A percentile compares a stretch with the other conserved stretches of the same genome.
phyloP scores from a whole-genome alignment of 257 asterid genomes.

The Solanum dulcamara region DNA sequence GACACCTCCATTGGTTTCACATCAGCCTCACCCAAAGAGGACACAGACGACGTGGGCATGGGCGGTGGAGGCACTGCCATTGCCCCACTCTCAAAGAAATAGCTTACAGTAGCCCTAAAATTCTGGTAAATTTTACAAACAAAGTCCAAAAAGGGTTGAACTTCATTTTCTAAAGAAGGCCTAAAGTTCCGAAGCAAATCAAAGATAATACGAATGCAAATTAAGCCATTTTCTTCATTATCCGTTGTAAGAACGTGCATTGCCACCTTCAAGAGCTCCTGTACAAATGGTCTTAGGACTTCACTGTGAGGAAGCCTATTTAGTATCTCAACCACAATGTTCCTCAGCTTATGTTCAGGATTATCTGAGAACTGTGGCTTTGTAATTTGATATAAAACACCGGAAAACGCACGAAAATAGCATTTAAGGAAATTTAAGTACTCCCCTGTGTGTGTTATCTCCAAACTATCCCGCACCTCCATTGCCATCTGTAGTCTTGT shows the following conservation, averaged over 20 bases:
- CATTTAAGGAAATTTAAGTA: slow-evolving; percentile 83
- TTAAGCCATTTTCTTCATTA: slow-evolving; percentile 92
- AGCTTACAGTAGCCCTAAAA: slow-evolving; percentile 77
- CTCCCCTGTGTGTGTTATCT: slow-evolving; percentile 99
- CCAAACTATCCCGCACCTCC: slow-evolving; percentile 99
- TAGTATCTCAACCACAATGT: slow-evolving; percentile 78
- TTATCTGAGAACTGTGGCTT: slow-evolving; percentile 85
- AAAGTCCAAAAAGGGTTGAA: slow-evolving; percentile 96
- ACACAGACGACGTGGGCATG: slow-evolving; percentile 38
- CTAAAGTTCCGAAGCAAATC: slow-evolving; percentile 95
- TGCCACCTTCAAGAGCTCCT: slow-evolving; percentile 94
- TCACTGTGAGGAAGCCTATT: slow-evolving; percentile 98
- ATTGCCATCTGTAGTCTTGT: slow-evolving; percentile 84
- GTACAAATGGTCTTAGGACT: slow-evolving; percentile 92
- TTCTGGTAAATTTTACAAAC: slow-evolving; percentile 96
- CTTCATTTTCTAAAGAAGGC: slow-evolving; percentile 84
- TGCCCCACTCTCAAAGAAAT: slow-evolving; percentile 94
- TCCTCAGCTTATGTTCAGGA: slow-evolving; percentile 90
- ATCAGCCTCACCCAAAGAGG: slow-evolving; percentile 72
- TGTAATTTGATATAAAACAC: slow-evolving; percentile 57
- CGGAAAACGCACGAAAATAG: slow-evolving; percentile 86
- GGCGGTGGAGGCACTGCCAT: slow-evolving; percentile 72
- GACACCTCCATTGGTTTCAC: slow-evolving; percentile 70
- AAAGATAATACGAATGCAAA: slow-evolving; percentile 89
- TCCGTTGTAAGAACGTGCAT: slow-evolving; percentile 86